Evolutionary conservation across 2,329 filamentous ascomycete genomes (phyloP), one percentile per base, ranked within the genome.

Genomic region (Sarocladium oryzae): DNA sequence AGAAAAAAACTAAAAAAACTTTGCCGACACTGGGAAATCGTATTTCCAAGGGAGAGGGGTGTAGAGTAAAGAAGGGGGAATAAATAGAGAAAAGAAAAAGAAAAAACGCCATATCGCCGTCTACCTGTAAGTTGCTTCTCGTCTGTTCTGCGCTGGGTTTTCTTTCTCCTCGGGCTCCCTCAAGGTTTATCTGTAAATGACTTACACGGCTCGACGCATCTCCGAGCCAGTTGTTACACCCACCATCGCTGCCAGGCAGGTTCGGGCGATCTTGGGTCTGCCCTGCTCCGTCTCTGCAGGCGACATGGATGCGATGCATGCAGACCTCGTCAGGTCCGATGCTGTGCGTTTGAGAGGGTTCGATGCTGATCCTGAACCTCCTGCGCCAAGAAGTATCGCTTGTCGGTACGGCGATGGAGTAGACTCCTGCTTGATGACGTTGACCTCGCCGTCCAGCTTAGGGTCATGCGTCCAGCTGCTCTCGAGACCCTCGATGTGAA

Each of bases 401-500:
- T 55, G 11, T 57, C 52, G 32, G 59, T n/a, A 43, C 26, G 40
- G 40, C 61, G 30, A 28, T 10, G 21, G 23, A 5, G 6, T 15
- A 32, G 53, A 36, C 51, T 66, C 64, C 18, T 69, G 66, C 28
- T 64, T 66, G 10, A 63, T 65, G 21, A 66, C 63, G 41, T 61
- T 61, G 2, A 59, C 30, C 9, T 57, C 61, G 45, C 54, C 64
- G 58, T 83, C 79, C 7, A 83, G 69, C 36, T 73, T 62, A 5
- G 64, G 57, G 52, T 82, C 78, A 52, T 73, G 71, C 0, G 63
- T 68, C 79, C 79, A 83, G 55, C 75, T 72, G 3, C 69, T 69
- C 56, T 82, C 79, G 0, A 83, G 68, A 2, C 77, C 77, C 11
- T 75, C 68, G 6, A 77, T 64, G 54, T 72, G 77, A 2, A 74